Percentiles rank a stretch among this genome's conserved stretches.
Evolutionary conservation across 73 alveolate genomes (phyloP).

Genomic region (Stentor coeruleus): DNA sequence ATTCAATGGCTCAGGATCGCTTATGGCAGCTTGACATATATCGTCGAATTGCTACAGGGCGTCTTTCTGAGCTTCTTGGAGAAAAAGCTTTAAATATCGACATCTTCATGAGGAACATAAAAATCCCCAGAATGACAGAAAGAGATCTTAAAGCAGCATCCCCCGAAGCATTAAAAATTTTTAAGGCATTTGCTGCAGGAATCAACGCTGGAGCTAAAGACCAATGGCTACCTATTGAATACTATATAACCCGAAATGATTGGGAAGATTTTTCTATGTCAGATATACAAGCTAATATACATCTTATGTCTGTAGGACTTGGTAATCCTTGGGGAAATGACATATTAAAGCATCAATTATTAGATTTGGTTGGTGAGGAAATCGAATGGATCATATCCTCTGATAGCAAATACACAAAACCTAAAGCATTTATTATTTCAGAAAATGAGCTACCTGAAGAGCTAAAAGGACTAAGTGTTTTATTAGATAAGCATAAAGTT

Average conservation of each 20-base stretch:
- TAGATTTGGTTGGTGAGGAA: neutral
- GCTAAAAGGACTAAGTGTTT: slow-evolving; percentile 1
- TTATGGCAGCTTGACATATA: slow-evolving; percentile 66
- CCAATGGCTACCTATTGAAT: slow-evolving; percentile 72
- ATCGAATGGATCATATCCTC: neutral
- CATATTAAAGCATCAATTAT: neutral
- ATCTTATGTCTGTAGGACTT: neutral
- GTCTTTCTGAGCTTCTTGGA: slow-evolving; percentile 74
- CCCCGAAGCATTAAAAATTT: neutral
- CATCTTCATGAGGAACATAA: slow-evolving; percentile 72
- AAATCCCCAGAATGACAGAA: slow-evolving; percentile 55
- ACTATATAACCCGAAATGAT: slow-evolving; percentile 47
- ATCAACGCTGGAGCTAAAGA: slow-evolving; percentile 73
- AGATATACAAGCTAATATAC: slow-evolving; percentile 50
- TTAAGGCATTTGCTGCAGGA: slow-evolving; percentile 78
- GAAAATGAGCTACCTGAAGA: slow-evolving; percentile 44
- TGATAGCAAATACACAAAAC: slow-evolving; percentile 27
- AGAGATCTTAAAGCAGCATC: neutral
- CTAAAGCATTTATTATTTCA: slow-evolving; percentile 33
- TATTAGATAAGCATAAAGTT: too few relatives aligned
- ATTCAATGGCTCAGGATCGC: slow-evolving; percentile 79
- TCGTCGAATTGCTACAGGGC: slow-evolving; percentile 65
- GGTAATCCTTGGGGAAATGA: neutral
- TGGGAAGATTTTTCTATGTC: slow-evolving; percentile 73
- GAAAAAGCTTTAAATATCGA: slow-evolving; percentile 72